Conservation (phyloP, 2,329 filamentous ascomycete species). For the Chaetomiaceae sp. region DNA sequence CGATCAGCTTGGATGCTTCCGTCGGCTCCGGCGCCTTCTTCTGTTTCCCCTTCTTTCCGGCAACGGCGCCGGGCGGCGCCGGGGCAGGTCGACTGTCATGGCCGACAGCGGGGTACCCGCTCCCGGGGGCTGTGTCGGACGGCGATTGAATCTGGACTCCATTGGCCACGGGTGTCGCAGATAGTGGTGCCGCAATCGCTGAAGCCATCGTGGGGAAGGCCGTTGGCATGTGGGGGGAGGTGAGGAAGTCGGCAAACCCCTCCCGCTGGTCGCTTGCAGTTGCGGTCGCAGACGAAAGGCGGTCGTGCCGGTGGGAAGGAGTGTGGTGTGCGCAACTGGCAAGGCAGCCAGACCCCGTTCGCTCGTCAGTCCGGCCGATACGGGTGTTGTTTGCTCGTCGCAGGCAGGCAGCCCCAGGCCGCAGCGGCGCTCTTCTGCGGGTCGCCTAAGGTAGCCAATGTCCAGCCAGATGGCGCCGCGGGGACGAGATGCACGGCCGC, state of each 20-base stretch:
- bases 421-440: too few relatives aligned
- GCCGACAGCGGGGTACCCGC: constrained; percentile 28
- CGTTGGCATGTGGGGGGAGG: constrained; percentile 30
- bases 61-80: constrained; percentile 39
- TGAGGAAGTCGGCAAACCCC: neutral
- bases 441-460: too few relatives aligned
- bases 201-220: constrained; percentile 31
- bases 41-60: constrained; percentile 71
- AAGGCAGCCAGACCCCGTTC: too few relatives aligned
- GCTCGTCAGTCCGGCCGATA: too few relatives aligned
- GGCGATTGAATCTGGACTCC: constrained; percentile 24
- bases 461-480: neutral
- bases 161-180: constrained; percentile 29
- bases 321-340: too few relatives aligned
- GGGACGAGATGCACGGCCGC: constrained; percentile 2
- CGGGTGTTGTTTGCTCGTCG: too few relatives aligned
- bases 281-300: too few relatives aligned
- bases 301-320: too few relatives aligned
- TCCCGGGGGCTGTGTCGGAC: constrained; percentile 29
- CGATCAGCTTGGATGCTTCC: constrained; percentile 85
- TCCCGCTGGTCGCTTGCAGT: too few relatives aligned
- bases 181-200: constrained; percentile 29
- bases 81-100: constrained; percentile 39
- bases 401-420: too few relatives aligned
- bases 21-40: constrained; percentile 81